Evolutionary conservation across 108 stramenopile genomes (phyloP), one percentile per base, ranked within the genome.

Genomic region (Cyclostephanos invisitatus): DNA sequence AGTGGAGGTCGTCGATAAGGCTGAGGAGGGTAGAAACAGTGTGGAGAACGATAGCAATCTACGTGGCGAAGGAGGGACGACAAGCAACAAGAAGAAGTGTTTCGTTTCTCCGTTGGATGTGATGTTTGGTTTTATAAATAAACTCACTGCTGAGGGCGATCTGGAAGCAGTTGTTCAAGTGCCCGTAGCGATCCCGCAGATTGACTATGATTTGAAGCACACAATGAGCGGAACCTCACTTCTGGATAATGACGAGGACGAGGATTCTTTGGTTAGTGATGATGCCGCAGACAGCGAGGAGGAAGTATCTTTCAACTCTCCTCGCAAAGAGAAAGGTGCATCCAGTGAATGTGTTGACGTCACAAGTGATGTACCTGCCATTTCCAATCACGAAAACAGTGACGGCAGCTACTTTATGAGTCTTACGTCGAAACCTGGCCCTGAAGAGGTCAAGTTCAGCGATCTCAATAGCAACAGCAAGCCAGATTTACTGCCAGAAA

Each of bases 21-120:
- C 86, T 28, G 67, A 79, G 22, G 89, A 71, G 17, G 80, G 80
- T 75, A 80, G 84, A 80, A 84, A 85, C 63, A 57, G 17, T 21
- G 65, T 66, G 14, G 24, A 42, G 20, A 62, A 65, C 42, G 44
- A 67, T n/a, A 0, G 68, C 44, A 66, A 22, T 54, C 40, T 42
- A 28, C 15, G 14, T 17, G 75, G 25, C 2, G 1, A 21, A 15
- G 37, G 15, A 15, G 62, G 36, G 7, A 44, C 44, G 12, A 36
- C 11, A 12, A 21, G 3, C 2, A 9, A 3, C n/a, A 27, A 53
- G 29, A 68, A 28, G 32, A 47, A 38, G 51, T 55, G 55, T 18
- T 70, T 80, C 55, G 59, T 60, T 60, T 78, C 77, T 29, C 60
- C 70, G n/a, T 78, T 71, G 65, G 77, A 80, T 57, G 57, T 75